phyloP scores from a whole-genome alignment of 2,329 filamentous ascomycete genomes.

The Hypocreales sp. region DNA sequence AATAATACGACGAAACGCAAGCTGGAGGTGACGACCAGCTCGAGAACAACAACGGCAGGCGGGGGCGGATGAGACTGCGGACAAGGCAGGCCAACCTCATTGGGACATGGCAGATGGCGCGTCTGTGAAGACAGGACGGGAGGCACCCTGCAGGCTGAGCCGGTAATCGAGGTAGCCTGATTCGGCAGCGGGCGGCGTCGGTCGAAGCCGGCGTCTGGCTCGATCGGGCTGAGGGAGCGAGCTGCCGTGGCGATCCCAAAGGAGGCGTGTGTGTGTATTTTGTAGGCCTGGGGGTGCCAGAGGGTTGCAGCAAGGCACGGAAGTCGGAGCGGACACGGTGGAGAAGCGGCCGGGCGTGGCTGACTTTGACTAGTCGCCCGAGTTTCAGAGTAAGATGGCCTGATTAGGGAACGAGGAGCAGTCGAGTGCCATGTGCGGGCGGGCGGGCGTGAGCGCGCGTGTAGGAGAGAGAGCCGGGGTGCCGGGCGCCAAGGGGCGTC shows the following conservation, averaged over 20 bases:
- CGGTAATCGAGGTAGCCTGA: constrained; percentile 4
- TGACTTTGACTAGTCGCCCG: constrained; percentile 5
- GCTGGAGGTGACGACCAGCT: constrained; percentile 33
- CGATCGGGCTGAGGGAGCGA: constrained; percentile 4
- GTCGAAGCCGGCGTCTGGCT: constrained; percentile 4
- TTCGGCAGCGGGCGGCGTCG: constrained; percentile 5
- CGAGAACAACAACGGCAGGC: constrained; percentile 21
- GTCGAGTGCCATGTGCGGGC: not conserved
- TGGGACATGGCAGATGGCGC: constrained; percentile 18
- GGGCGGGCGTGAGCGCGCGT: not conserved
- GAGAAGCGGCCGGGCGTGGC: constrained; percentile 5
- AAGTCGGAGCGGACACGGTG: constrained; percentile 7
- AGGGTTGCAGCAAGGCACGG: constrained; percentile 3
- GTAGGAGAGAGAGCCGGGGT: not conserved
- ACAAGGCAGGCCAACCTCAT: constrained; percentile 28
- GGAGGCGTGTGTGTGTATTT: not conserved
- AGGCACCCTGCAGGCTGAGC: constrained; percentile 1
- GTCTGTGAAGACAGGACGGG: too few species aligned
- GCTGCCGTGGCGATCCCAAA: constrained; percentile 1
- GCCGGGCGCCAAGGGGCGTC: too few species aligned
- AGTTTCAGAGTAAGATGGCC: not conserved
- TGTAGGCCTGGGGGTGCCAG: constrained; percentile 1
- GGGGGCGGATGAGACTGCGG: constrained; percentile 26
- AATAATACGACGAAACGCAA: constrained; percentile 10
- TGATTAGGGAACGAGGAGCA: not conserved